Base-by-base conservation (phyloP, 768 basidiomycete genomes). In the Amanita pallidorosea region DNA sequence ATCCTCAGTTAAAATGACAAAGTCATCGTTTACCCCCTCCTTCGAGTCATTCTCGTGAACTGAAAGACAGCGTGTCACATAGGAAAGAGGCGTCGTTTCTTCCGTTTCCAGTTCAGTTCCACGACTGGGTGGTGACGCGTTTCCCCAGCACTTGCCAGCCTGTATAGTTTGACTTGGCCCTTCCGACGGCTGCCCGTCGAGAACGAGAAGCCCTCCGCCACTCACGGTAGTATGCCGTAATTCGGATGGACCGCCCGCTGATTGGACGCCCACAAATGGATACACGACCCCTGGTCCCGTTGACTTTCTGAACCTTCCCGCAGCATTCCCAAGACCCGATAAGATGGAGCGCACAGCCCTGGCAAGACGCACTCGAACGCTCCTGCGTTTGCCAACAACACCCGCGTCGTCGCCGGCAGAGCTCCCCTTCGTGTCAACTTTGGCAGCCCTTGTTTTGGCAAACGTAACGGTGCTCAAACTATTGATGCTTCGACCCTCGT, bases 241-340 rank as follows among this genome's bases (percentile, higher is more conserved):
- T 25, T 6, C 18, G 9, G 35, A 36, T 15, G 47, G 36, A 44
- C 25, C 27, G 11, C 33, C 34, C 4, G 47, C 13, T 8, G 47
- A 48, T 36, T 35, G 12, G 22, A 48, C 36, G 13, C 34, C 47
- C 12, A 48, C 47, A 27, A 48, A 48, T 17, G 47, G 47, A 23
- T 48, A 48, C 18, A 48, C 35, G 23, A 37, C 25, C 23, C 36
- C 47, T 25, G 20, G 22, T 12, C 35, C 23, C 35, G 31, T 11
- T 9, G 33, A 25, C 17, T 9, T 36, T 3, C 20, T 46, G 33
- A 25, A 38, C n/a, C 13, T n/a, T n/a, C 35, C 35, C 7, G 17
- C 35, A 25, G 35, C 36, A 6, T 22, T n/a, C 7, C 45, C 12
- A 13, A 48, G 8, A 9, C 47, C 23, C 20, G 35, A 48, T 7